phyloP scores from a whole-genome alignment of 805 yeast genomes.

The Metschnikowia peoriensis region DNA sequence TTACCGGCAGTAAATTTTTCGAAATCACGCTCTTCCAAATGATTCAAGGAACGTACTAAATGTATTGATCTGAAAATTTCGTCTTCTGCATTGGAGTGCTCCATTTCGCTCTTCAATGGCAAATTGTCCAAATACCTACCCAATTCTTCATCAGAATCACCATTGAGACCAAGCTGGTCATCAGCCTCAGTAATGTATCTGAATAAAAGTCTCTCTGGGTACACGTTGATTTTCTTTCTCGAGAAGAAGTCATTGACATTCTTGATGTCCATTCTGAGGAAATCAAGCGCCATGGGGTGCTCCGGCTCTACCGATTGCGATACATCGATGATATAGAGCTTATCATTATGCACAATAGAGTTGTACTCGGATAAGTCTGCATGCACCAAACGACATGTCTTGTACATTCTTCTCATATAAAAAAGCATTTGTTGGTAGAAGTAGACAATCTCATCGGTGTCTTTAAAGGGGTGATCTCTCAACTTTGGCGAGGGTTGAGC shows the following conservation, averaged over 20 bases:
- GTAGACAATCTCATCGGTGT: constrained; percentile 59
- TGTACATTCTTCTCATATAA: constrained; percentile 84
- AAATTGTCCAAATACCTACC: constrained; percentile 45
- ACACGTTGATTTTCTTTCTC: constrained; percentile 66
- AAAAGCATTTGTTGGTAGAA: constrained; percentile 78
- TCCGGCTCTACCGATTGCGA: constrained; percentile 98
- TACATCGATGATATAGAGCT: constrained; percentile 88
- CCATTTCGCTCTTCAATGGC: constrained; percentile 56
- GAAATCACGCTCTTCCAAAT: constrained; percentile 88
- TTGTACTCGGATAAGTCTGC: constrained; percentile 97
- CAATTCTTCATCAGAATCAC: constrained; percentile 43
- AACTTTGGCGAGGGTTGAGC: constrained; percentile 92
- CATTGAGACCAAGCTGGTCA: constrained; percentile 33
- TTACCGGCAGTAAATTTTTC: constrained; percentile 76
- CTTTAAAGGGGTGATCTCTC: constrained; percentile 75
- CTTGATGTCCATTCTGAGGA: constrained; percentile 95
- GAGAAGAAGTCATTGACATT: constrained; percentile 87
- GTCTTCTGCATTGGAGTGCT: constrained; percentile 63
- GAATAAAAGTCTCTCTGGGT: constrained; percentile 80
- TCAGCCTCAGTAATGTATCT: constrained; percentile 63
- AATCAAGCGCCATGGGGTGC: constrained; percentile 95
- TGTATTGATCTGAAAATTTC: constrained; percentile 83
- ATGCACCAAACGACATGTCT: constrained; percentile 86
- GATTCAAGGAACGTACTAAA: constrained; percentile 73
- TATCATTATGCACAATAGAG: constrained; percentile 75